A percentile compares a stretch with the other conserved stretches of the same genome.
Conservation (phyloP, 2,329 filamentous ascomycete species). For the Talaromyces rugulosus region DNA sequence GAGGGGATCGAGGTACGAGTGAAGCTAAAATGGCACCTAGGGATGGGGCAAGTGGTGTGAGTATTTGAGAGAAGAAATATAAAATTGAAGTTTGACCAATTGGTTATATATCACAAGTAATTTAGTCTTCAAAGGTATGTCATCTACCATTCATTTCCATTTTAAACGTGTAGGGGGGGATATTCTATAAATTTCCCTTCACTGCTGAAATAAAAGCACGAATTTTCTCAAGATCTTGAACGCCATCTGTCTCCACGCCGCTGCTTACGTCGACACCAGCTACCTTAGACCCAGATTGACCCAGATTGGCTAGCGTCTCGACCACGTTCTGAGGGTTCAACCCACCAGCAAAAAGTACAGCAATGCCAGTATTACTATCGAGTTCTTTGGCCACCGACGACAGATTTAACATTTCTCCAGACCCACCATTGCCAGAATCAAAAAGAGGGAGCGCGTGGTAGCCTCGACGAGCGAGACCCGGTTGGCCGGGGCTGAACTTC, state of each 20-base stretch:
- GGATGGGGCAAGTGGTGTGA: background rate
- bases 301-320: constrained; percentile 60
- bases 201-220: constrained; percentile 71
- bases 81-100: background rate
- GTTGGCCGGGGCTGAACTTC: constrained; percentile 72
- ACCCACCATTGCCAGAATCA: constrained; percentile 79
- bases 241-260: constrained; percentile 79
- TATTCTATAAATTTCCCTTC: constrained; percentile 46
- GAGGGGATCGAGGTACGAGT: no score
- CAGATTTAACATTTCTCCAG: constrained; percentile 73
- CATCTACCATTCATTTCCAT: background rate
- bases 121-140: background rate
- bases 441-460: constrained; percentile 81
- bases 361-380: constrained; percentile 63
- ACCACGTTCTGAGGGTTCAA: constrained; percentile 75
- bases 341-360: constrained; percentile 79
- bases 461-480: constrained; percentile 68
- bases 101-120: background rate
- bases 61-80: background rate
- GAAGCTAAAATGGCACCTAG: no score
- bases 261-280: constrained; percentile 90
- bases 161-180: no score
- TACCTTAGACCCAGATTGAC: constrained; percentile 58
- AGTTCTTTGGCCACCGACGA: constrained; percentile 65
- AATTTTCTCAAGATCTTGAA: constrained; percentile 79